Evolutionary conservation across 225 moss, liverwort and hornwort genomes (phyloP).

Genomic region (Physcomitrellopsis africana): DNA sequence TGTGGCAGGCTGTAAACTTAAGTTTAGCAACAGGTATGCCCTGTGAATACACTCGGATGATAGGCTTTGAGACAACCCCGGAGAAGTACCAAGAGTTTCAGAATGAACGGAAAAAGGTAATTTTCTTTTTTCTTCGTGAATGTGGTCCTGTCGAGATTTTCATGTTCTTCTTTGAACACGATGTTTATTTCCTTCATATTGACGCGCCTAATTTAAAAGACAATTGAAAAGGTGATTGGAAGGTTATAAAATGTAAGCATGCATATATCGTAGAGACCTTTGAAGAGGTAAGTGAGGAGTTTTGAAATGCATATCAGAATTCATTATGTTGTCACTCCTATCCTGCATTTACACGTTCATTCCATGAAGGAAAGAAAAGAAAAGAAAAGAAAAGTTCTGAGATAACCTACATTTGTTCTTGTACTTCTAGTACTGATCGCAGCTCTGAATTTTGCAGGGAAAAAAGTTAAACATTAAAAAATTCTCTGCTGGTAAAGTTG

Average conservation of each 20-base stretch:
- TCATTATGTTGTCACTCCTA: neutral
- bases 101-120: slow-evolving; percentile 43
- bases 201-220: neutral
- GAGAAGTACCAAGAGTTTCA: slow-evolving; percentile 50
- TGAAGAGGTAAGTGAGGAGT: neutral
- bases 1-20: slow-evolving; percentile 70
- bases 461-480: slow-evolving; percentile 55
- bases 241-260: no score
- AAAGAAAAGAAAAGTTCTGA: neutral
- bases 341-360: neutral
- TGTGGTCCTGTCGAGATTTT: neutral
- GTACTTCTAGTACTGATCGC: neutral
- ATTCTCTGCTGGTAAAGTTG: slow-evolving; percentile 53
- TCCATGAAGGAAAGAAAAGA: neutral
- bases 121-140: neutral
- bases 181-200: neutral
- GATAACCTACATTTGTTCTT: neutral
- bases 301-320: neutral
- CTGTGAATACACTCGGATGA: slow-evolving; percentile 79
- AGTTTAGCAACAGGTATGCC: slow-evolving; percentile 75
- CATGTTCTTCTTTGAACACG: neutral
- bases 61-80: slow-evolving; percentile 80
- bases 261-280: neutral
- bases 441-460: slow-evolving; percentile 35
- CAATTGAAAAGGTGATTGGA: no score